Evolutionary conservation across 805 yeast species (phyloP).

Genomic region (Hanseniaspora lindneri): DNA sequence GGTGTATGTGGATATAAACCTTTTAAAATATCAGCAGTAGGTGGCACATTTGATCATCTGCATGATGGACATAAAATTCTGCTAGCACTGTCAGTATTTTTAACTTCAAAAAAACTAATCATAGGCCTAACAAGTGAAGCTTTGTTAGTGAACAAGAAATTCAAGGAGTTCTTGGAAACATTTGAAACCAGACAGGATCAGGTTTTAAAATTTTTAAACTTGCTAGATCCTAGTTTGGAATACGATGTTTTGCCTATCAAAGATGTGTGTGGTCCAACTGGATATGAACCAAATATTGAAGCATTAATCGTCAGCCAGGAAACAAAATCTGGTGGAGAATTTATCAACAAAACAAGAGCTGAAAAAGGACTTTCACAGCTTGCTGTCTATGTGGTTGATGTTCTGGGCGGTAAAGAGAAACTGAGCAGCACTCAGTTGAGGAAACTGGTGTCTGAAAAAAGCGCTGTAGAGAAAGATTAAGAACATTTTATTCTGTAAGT

Average conservation of each 20-base stretch:
- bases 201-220: slow-evolving; percentile 40
- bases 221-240: slow-evolving; percentile 36
- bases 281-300: slow-evolving; percentile 56
- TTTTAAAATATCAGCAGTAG: slow-evolving; percentile 49
- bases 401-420: slow-evolving; percentile 64
- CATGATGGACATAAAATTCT: slow-evolving; percentile 92
- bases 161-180: slow-evolving; percentile 48
- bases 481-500: too few relatives aligned
- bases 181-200: slow-evolving; percentile 39
- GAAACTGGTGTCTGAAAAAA: slow-evolving; percentile 27
- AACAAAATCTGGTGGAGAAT: slow-evolving; percentile 59
- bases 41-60: slow-evolving; percentile 94
- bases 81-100: slow-evolving; percentile 56
- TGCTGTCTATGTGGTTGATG: slow-evolving; percentile 42
- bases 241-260: slow-evolving; percentile 52
- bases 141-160: slow-evolving; percentile 64
- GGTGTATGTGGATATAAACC: slow-evolving; percentile 19
- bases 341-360: slow-evolving; percentile 53
- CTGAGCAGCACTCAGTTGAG: slow-evolving; percentile 77
- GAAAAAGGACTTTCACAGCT: slow-evolving; percentile 45
- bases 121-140: slow-evolving; percentile 76
- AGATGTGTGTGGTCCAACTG: slow-evolving; percentile 94
- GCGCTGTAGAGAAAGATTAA: too few relatives aligned
- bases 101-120: slow-evolving; percentile 44
- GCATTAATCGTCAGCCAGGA: slow-evolving; percentile 74